These are phyloP conservation scores for Penicillium macrosclerotiorum DNA, from an alignment of 495 filamentous ascomycete species.

Conservation along the genomic window DNA sequence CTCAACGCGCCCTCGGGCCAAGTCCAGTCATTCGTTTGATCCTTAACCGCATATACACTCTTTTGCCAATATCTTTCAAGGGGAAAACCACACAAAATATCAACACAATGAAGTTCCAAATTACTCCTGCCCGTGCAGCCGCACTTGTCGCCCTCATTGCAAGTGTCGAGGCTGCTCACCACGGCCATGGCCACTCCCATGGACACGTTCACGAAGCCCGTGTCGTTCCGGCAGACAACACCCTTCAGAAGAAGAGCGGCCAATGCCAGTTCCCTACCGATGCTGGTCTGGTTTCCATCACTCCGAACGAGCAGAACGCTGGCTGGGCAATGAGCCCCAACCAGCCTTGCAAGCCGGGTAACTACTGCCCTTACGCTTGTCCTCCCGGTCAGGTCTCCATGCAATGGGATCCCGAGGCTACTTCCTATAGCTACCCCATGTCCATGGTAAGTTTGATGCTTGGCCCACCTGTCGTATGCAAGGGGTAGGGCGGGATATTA, in stretches of 20 bases:
- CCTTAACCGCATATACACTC: too few relatives aligned
- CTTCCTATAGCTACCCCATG: slow-evolving; percentile 63
- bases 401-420: slow-evolving; percentile 74
- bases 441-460: slow-evolving; percentile 64
- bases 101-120: slow-evolving; percentile 38
- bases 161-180: slow-evolving; percentile 41
- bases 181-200: slow-evolving; percentile 33
- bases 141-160: slow-evolving; percentile 62
- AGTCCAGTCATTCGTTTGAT: slow-evolving; percentile 22
- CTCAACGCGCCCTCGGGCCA: slow-evolving; percentile 17
- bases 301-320: slow-evolving; percentile 61
- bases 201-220: slow-evolving; percentile 25
- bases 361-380: slow-evolving; percentile 78
- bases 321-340: slow-evolving; percentile 85
- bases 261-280: slow-evolving; percentile 65
- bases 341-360: slow-evolving; percentile 64
- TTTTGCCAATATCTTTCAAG: too few relatives aligned
- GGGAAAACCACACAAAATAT: neutral
- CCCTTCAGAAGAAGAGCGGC: slow-evolving; percentile 42
- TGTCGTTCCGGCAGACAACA: slow-evolving; percentile 10
- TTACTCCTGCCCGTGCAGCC: slow-evolving; percentile 22
- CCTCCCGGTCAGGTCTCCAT: slow-evolving; percentile 71
- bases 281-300: slow-evolving; percentile 66
- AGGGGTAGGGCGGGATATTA: slow-evolving; percentile 7
- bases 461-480: slow-evolving; percentile 17